Evolutionary conservation across 1,284 basidiomycete genomes (phyloP).

Genomic region (Ceratobasidium sp.): DNA sequence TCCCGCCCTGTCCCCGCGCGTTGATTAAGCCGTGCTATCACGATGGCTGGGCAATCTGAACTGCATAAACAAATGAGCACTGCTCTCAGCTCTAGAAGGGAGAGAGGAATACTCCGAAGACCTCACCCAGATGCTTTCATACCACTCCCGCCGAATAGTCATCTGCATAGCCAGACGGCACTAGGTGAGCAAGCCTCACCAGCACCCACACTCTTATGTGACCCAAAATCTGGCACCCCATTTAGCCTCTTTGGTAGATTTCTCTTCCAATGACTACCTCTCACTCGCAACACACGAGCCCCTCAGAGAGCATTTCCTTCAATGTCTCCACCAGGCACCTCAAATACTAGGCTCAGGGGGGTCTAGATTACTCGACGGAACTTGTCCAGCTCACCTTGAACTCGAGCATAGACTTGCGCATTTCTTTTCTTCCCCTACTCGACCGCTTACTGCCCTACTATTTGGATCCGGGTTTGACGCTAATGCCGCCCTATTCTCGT

Average conservation of each 20-base stretch:
- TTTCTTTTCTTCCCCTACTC: constrained; percentile 40
- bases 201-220: too few species aligned
- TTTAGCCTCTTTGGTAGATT: constrained; percentile 64
- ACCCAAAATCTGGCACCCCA: constrained; percentile 54
- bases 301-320: constrained; percentile 67
- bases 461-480: constrained; percentile 98
- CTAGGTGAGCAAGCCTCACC: background rate
- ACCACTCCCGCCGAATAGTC: constrained; percentile 1
- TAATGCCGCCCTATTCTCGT: constrained; percentile 87
- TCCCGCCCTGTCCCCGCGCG: too few species aligned
- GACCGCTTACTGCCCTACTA: constrained; percentile 70
- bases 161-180: background rate
- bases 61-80: constrained; percentile 13
- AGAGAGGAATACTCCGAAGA: constrained; percentile 14
- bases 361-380: constrained; percentile 86
- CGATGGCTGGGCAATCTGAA: background rate
- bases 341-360: constrained; percentile 86
- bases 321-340: constrained; percentile 62
- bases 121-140: constrained; percentile 32
- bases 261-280: constrained; percentile 94
- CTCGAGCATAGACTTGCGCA: constrained; percentile 71
- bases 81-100: constrained; percentile 17
- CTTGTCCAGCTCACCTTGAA: constrained; percentile 68
- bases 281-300: constrained; percentile 71
- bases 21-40: background rate